Conservation (phyloP, 768 basidiomycete species). For the Dictyophora rubrovolvata region DNA sequence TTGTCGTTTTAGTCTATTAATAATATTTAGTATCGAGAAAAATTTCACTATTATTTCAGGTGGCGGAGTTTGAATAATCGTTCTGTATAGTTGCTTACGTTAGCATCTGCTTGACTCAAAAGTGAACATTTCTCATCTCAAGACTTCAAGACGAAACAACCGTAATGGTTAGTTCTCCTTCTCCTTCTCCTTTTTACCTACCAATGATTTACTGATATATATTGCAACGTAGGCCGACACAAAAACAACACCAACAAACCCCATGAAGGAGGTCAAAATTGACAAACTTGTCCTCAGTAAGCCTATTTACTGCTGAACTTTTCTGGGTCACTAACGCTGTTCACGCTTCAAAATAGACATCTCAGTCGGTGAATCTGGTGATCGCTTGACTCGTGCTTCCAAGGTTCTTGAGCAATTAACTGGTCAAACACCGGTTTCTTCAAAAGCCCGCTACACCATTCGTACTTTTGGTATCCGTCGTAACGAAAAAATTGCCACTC, state of each 20-base stretch:
- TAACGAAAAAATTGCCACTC: slow-evolving; percentile 99
- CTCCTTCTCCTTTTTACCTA: neutral
- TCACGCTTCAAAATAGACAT: slow-evolving; percentile 55
- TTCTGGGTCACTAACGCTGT: slow-evolving; percentile 6
- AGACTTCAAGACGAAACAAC: slow-evolving; percentile 4
- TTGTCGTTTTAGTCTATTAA: too few species aligned
- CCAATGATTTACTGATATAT: neutral
- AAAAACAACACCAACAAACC: slow-evolving; percentile 82
- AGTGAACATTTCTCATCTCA: neutral
- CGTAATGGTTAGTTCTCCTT: neutral
- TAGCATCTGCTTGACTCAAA: neutral
- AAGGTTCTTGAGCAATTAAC: slow-evolving; percentile 99
- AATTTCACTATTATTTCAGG: neutral
- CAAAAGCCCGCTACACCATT: slow-evolving; percentile 99
- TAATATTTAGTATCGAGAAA: too few species aligned
- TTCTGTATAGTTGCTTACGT: slow-evolving; percentile 10
- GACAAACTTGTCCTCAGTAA: slow-evolving; percentile 99
- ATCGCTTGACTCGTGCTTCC: slow-evolving; percentile 96
- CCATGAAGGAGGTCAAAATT: slow-evolving; percentile 92
- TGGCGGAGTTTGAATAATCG: neutral
- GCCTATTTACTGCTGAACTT: slow-evolving; percentile 28
- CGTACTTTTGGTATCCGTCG: slow-evolving; percentile 98
- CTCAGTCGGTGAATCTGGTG: slow-evolving; percentile 99
- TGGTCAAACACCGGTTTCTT: slow-evolving; percentile 97
- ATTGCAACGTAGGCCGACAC: slow-evolving; percentile 58